Evolutionary conservation across 2,329 filamentous ascomycete genomes (phyloP).

Genomic region (Pleurostoma richardsiae): DNA sequence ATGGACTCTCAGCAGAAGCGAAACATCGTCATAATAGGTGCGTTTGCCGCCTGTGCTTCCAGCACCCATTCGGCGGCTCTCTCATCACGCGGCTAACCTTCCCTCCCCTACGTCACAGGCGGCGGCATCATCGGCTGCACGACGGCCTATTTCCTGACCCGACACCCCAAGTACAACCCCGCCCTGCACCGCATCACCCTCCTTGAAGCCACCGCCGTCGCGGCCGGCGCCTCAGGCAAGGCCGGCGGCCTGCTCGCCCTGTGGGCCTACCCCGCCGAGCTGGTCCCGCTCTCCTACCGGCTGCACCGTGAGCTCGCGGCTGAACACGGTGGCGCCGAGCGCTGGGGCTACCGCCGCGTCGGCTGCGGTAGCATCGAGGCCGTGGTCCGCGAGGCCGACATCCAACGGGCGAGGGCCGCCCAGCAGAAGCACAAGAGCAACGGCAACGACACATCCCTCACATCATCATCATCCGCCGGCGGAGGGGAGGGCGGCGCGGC

Average conservation of each 20-base stretch:
- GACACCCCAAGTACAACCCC: slow-evolving; percentile 76
- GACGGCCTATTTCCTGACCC: slow-evolving; percentile 85
- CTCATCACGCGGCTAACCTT: no score
- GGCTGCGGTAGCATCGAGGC: slow-evolving; percentile 60
- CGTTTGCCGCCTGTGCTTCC: slow-evolving; percentile 4
- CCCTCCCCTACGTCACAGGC: slow-evolving; percentile 44
- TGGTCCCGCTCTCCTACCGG: slow-evolving; percentile 81
- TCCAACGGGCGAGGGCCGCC: slow-evolving; percentile 21
- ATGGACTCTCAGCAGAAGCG: slow-evolving; percentile 21
- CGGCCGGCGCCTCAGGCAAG: slow-evolving; percentile 90
- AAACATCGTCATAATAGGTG: slow-evolving; percentile 45
- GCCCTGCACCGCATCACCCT: slow-evolving; percentile 74
- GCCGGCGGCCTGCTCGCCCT: slow-evolving; percentile 84
- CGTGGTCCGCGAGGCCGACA: slow-evolving; percentile 22
- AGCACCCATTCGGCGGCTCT: background rate
- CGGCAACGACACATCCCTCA: slow-evolving; percentile 4
- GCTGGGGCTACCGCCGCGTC: slow-evolving; percentile 83
- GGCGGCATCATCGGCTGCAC: slow-evolving; percentile 91
- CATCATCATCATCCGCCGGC: background rate
- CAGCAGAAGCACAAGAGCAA: slow-evolving; percentile 23
- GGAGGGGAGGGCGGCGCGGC: background rate
- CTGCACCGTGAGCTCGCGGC: slow-evolving; percentile 81
- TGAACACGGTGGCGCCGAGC: slow-evolving; percentile 70
- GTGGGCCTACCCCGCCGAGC: slow-evolving; percentile 83
- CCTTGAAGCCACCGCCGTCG: slow-evolving; percentile 79